Evolutionary conservation across 2,329 filamentous ascomycete genomes (phyloP).

Genomic region (Aureobasidium vineae): DNA sequence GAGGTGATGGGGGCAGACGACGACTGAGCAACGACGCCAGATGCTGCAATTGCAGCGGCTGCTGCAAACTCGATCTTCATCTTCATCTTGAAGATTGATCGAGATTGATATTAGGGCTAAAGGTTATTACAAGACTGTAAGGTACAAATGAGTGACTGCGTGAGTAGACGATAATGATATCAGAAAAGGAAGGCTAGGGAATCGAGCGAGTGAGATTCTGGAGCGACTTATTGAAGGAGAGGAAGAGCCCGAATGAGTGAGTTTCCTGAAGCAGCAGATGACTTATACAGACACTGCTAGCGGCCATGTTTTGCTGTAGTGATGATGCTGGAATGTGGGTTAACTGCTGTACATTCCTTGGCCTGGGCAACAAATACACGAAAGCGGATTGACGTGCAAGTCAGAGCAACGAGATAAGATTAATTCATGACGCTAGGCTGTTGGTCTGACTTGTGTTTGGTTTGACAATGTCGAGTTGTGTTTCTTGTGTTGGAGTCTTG

Average conservation of each 20-base stretch:
- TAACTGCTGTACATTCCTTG: conserved; percentile 33
- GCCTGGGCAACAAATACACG: conserved; percentile 35
- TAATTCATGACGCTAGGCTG: not conserved
- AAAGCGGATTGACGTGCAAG: conserved; percentile 29
- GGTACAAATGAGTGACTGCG: conserved; percentile 25
- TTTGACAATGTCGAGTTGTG: not conserved
- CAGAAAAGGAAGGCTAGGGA: conserved; percentile 25
- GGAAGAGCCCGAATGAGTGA: conserved; percentile 26
- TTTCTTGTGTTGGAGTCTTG: not conserved
- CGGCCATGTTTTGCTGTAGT: conserved; percentile 33
- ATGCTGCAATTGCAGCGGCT: conserved; percentile 32
- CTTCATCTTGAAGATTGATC: conserved; percentile 30
- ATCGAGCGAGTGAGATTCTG: conserved; percentile 38
- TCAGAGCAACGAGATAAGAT: conserved; percentile 24
- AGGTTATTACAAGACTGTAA: conserved; percentile 17
- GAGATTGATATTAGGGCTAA: conserved; percentile 6
- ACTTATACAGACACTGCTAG: conserved; percentile 36
- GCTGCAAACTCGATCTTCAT: conserved; percentile 36
- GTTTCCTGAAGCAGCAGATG: conserved; percentile 26
- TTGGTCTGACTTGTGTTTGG: not conserved
- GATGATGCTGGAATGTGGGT: conserved; percentile 34
- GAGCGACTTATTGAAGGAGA: conserved; percentile 33
- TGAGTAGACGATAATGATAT: conserved; percentile 9
- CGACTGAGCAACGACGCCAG: conserved; percentile 34
- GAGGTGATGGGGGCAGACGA: conserved; percentile 24